Evolutionary conservation across 192 early-diverging fungal genomes (phyloP).

Genomic region (Linnemannia hyalina): DNA sequence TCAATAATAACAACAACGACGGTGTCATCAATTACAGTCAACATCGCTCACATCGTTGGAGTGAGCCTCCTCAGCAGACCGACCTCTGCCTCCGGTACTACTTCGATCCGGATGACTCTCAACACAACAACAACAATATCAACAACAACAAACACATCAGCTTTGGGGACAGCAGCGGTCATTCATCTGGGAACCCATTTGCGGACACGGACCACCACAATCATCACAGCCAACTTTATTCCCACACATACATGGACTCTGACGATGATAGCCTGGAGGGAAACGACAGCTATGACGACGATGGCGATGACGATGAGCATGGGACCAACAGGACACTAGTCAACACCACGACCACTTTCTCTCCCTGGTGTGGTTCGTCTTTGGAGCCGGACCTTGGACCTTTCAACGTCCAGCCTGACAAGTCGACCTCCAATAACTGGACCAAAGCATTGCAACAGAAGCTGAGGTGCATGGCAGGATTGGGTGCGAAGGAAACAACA

Average conservation of each 20-base stretch:
- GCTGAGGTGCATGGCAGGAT: not conserved
- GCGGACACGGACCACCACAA: not conserved
- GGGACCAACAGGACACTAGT: not conserved
- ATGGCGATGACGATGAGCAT: constrained; percentile 2
- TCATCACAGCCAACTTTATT: not conserved
- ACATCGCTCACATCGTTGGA: not conserved
- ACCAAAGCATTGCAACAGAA: constrained; percentile 17
- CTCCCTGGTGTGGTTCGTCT: not conserved
- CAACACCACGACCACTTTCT: not conserved
- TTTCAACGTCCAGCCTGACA: constrained; percentile 5
- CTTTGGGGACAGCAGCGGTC: not conserved
- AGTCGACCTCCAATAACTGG: constrained; percentile 14
- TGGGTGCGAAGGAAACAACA: not conserved
- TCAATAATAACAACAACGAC: not conserved
- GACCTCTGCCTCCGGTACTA: not conserved
- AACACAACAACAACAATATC: no score
- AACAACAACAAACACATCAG: not conserved
- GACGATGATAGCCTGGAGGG: not conserved
- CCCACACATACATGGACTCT: not conserved
- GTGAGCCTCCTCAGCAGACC: not conserved
- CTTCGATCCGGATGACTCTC: not conserved
- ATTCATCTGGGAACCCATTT: not conserved
- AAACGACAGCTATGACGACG: constrained; percentile 3
- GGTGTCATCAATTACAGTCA: not conserved
- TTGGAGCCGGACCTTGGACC: constrained; percentile 30